Evolutionary conservation across 345 rosid species (phyloP), one percentile per base, ranked within the genome.

Genomic region (Pseudoturritis turrita): DNA sequence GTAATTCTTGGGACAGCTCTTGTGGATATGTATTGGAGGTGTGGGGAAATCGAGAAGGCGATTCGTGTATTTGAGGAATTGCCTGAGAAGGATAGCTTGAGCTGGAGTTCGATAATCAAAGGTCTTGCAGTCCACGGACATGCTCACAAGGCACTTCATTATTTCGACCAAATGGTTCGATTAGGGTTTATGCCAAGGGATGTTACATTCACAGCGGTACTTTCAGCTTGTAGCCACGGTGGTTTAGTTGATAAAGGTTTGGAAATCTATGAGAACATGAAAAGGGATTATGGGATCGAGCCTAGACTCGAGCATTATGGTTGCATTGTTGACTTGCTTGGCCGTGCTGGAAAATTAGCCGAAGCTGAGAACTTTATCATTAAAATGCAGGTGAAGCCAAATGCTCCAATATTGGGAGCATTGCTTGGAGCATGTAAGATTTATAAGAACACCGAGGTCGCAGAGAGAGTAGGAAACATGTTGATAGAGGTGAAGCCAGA

Each of bases 231-330:
- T 65, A 85, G 97, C 60, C 97, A 87, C 28, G 82, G 88, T 2
- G 92, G 97, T 21, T 75, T 90, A 67, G 84, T 88, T 3, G 81
- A 79, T 14, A 83, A 75, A 75, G 97, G 95, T 45, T 71, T 77
- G 7, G 82, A 88, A 44, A 56, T 84, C 56, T 90, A 85, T n/a
- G 77, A 85, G 58, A 79, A 59, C 81, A 88, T 90, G 85, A 77
- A 77, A 63, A 70, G 57, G 9, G 86, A 65, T 4, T 77, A 80
- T 18, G 49, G 75, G 5, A 74, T 88, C 11, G 80, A 85, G 70
- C 90, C 87, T 22, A 84, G 90, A 72, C 56, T 85, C 47, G 97
- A 90, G 76, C 95, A 90, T 62, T 88, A 88, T 51, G 97, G 95
- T 40, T 90, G 97, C 71, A 74, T 88, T 36, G 95, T 88, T 37